Evolutionary conservation across 192 early-diverging fungal genomes (phyloP), one percentile per base, ranked within the genome.

Genomic region (Coemansia sp.): DNA sequence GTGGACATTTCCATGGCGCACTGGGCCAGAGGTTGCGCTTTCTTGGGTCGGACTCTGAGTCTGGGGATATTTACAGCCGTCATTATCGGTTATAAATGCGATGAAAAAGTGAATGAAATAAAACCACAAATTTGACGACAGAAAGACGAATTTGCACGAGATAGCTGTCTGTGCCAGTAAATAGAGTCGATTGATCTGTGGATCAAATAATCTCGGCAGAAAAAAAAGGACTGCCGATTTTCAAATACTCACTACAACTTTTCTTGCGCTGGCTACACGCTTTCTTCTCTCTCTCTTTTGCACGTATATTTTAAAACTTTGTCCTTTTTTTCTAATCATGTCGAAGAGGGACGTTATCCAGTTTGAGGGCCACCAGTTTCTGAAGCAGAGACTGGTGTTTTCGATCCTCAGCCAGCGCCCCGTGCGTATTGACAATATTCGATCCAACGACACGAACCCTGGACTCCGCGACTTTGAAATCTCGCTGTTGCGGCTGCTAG

Each of bases 381-480:
- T 99, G 60, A 86, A 94, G 51, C 94, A 98, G 78, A 85, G 97
- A 41, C 87, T 99, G 56, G 86, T 99, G 13, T 81, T 99, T 40
- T 89, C 95, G 27, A 91, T 92, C 24, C 80, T 99, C 55, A 89
- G 90, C 64, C 90, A 91, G 69, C 89, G 88, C 51, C 74, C 91
- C 2, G 79, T 99, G 42, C 89, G 91, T 67, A 94, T 99, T 73
- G 91, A 94, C 68, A 88, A 91, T 71, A 97, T 99, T 79, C 88
- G 97, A 27, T 74, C 90, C 10, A 87, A 94, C 68, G 92, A 94
- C 70, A 88, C 90, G 59, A 87, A 92, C 80, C 93, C 95, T 19
- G 96, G 96, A 50, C 85, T 98, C 10, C 75, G 84, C 76, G 96
- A 99, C 86, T 98, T 89, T 70, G 97, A 99, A 78, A 88, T 91